A percentile compares a stretch with the other conserved stretches of the same genome.
Conservation (phyloP, 305 asterid genomes). For the Solanum hybrid region DNA sequence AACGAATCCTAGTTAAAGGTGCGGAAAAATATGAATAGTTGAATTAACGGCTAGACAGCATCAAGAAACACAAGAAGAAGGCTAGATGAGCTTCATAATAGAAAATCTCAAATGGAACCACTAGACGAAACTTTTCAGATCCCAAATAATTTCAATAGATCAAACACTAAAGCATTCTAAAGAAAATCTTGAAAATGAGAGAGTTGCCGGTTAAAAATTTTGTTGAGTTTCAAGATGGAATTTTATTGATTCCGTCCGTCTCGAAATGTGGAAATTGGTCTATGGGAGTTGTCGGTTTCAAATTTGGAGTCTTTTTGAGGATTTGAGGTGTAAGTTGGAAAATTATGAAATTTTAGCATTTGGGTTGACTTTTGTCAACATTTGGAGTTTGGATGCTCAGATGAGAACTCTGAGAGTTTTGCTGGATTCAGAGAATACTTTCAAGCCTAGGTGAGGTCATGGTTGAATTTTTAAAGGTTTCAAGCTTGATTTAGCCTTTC, state of each 20-base stretch:
- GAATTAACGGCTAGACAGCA: too few relatives aligned
- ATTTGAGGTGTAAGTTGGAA: neutral
- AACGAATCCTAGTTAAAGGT: neutral
- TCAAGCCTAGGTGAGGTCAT: neutral
- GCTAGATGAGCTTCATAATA: neutral
- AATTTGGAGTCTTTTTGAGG: too few relatives aligned
- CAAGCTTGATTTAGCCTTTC: neutral
- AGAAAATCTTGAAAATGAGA: neutral
- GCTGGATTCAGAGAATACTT: neutral
- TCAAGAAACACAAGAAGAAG: neutral
- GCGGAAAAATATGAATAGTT: too few relatives aligned
- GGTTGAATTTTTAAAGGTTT: neutral
- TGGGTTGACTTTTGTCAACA: neutral
- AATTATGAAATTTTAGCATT: neutral
- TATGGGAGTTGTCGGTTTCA: neutral
- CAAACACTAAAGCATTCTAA: neutral
- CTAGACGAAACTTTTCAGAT: neutral
- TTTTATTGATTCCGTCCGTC: neutral
- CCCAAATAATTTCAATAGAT: neutral
- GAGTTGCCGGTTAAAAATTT: neutral
- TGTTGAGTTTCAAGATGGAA: neutral
- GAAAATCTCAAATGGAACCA: neutral
- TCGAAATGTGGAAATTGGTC: neutral
- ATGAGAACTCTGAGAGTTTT: neutral
- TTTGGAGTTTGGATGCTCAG: neutral